These are phyloP conservation scores for Aeschynomene evenia DNA, from an alignment of 306 rosid species.

Conservation along the genomic window DNA sequence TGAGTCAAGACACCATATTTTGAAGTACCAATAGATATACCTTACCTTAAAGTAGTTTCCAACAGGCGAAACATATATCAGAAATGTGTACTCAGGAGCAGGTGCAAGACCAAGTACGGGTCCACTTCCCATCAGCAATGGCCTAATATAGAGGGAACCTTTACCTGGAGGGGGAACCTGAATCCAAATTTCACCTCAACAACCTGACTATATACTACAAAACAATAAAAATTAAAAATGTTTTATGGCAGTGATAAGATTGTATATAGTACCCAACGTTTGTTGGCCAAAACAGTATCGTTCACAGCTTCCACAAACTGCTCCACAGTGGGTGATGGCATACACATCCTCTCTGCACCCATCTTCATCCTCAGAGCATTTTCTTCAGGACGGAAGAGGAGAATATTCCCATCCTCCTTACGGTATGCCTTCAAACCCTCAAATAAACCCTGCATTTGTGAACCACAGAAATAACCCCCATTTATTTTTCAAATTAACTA, in stretches of 20 bases:
- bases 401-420: slow-evolving; percentile 67
- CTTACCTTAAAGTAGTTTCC: slow-evolving; percentile 97
- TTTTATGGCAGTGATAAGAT: not conserved
- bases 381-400: slow-evolving; percentile 91
- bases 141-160: slow-evolving; percentile 94
- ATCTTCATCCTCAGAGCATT: slow-evolving; percentile 75
- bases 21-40: not conserved
- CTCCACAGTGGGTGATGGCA: slow-evolving; percentile 82
- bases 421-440: slow-evolving; percentile 97
- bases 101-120: slow-evolving; percentile 97
- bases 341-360: slow-evolving; percentile 97
- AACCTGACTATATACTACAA: slow-evolving; percentile 1
- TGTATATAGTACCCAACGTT: slow-evolving; percentile 67
- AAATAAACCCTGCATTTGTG: slow-evolving; percentile 71
- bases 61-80: slow-evolving; percentile 92
- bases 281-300: slow-evolving; percentile 87
- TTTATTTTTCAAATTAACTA: slow-evolving; percentile 11
- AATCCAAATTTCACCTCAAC: slow-evolving; percentile 30
- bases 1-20: slow-evolving; percentile 2
- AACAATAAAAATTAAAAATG: not conserved
- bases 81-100: slow-evolving; percentile 93
- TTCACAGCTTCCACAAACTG: slow-evolving; percentile 91
- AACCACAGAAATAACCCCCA: slow-evolving; percentile 12
- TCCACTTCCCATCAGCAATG: slow-evolving; percentile 95
- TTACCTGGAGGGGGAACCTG: slow-evolving; percentile 93